phyloP scores from a whole-genome alignment of 306 rosid genomes.

The Dalbergia oliveri region DNA sequence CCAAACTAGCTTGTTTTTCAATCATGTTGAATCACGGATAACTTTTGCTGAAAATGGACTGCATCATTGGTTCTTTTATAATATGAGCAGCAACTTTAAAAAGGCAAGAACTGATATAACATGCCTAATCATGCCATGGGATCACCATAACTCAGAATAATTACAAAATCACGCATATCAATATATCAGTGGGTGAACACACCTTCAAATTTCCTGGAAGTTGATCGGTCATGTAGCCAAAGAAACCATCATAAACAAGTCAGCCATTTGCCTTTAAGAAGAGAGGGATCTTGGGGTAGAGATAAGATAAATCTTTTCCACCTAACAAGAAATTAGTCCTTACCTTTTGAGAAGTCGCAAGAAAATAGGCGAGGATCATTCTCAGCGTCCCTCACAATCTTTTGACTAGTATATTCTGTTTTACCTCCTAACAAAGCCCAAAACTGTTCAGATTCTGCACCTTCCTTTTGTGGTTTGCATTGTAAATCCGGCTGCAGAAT shows the following conservation, averaged over 20 bases:
- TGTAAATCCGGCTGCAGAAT: constrained; percentile 87
- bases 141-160: constrained; percentile 32
- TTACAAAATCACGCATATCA: constrained; percentile 39
- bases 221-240: constrained; percentile 47
- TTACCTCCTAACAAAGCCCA: constrained; percentile 93
- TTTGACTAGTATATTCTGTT: constrained; percentile 82
- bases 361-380: constrained; percentile 85
- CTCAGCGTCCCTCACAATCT: constrained; percentile 75
- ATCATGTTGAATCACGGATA: background rate
- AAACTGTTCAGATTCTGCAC: constrained; percentile 87
- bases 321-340: constrained; percentile 39
- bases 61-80: too few relatives aligned
- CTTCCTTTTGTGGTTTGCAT: constrained; percentile 84
- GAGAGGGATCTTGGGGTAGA: constrained; percentile 26
- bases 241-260: constrained; percentile 54
- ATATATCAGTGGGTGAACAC: constrained; percentile 45
- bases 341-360: constrained; percentile 77
- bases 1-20: constrained; percentile 19
- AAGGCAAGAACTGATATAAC: too few relatives aligned
- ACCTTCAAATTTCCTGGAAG: constrained; percentile 86
- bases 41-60: too few relatives aligned
- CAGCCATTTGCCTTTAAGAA: constrained; percentile 48
- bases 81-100: too few relatives aligned
- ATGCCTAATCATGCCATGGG: too few relatives aligned
- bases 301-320: constrained; percentile 41